Evolutionary conservation across 2,329 filamentous ascomycete species (phyloP), one percentile per base, ranked within the genome.

Genomic region (Sporothrix mexicana): DNA sequence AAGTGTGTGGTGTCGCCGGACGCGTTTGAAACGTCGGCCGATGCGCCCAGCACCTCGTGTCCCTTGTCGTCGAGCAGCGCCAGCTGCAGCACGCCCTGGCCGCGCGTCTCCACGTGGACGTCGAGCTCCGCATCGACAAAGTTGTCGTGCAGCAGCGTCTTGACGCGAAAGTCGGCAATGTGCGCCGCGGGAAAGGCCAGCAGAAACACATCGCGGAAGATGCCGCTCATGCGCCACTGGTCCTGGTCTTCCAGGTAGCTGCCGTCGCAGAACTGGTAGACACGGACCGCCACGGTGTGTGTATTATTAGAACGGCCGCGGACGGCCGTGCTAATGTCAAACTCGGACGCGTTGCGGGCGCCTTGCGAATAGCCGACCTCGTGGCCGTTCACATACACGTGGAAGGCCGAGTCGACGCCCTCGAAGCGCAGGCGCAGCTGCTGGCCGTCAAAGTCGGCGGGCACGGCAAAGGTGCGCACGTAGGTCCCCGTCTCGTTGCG

Each of bases 341-440:
- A 94, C 75, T 94, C 92, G 30, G 88, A 87, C 0, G 92, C 88
- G 74, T 93, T 93, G 20, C 92, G 84, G 3, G 88, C 88, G 1
- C 91, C 92, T 78, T 93, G 91, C 1, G 88, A 88, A 77, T 93
- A 93, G 1, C 92, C 92, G 9, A 93, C 85, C 64, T 89, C 82
- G 12, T 83, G 80, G 0, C 90, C 90, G 77, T 94, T 93, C 3
- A 94, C 77, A 85, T 88, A 93, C 1, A 93, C 83, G 76, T 91
- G 88, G 75, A 91, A 93, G 0, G 91, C 87, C 53, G 88, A 88
- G 77, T 93, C 92, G 0, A 93, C 91, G 0, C 92, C 92, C 75
- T 93, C 91, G 73, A 93, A 93, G 6, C 91, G 83, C 7, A 93
- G 80, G n/a, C 49, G 49, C 49, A 51, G 49, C 13, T 51, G 49